Base-by-base conservation (phyloP, 805 yeast species). In the Helenozyma rhizophorensis region DNA sequence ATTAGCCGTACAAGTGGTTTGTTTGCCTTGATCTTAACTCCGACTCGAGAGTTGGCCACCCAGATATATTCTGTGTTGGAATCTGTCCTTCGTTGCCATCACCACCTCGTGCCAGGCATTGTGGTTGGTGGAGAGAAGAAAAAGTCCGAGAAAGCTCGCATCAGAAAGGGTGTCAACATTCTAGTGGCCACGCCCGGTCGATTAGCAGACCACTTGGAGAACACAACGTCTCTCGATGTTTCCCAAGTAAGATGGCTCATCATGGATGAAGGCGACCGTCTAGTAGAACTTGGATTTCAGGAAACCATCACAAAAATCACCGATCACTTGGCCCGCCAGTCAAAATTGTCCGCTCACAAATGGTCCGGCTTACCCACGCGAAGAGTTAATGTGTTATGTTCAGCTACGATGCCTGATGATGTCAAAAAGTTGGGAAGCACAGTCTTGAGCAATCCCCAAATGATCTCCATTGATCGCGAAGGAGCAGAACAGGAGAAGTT, bases 81-180 rank as follows among this genome's bases (percentile, higher is more conserved):
- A 47, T 68, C 76, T 2, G 57, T 93, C 21, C 70, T 80, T 24
- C 72, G 83, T 34, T 77, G 89, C 52, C 82, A 90, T 54, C 95
- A 85, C 52, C 77, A 83, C 58, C 73, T 93, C 26, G 98, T 94
- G 4, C 97, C 98, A 1, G 96, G 97, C 24, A 76, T 89, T 25
- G 95, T 93, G 16, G 88, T 88, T 61, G 99, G 99, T 53, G 99
- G 99, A 40, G 99, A 93, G 56, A 89, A 90, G 73, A 90, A 90
- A 58, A 94, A 93, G 53, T 76, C 95, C 2, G 99, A 93, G 58
- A 93, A 93, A 70, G 97, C 97, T 2, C 68, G 99, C 50, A 62
- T 93, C 21, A 74, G 99, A 53, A 90, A 90, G 57, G 99, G 99
- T 44, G 95, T 89, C 21, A 93, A 93, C 57, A 79, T 93, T 21